Evolutionary conservation across 495 filamentous ascomycete genomes (phyloP), one percentile per base, ranked within the genome.

Genomic region (Amniculicola lignicola): DNA sequence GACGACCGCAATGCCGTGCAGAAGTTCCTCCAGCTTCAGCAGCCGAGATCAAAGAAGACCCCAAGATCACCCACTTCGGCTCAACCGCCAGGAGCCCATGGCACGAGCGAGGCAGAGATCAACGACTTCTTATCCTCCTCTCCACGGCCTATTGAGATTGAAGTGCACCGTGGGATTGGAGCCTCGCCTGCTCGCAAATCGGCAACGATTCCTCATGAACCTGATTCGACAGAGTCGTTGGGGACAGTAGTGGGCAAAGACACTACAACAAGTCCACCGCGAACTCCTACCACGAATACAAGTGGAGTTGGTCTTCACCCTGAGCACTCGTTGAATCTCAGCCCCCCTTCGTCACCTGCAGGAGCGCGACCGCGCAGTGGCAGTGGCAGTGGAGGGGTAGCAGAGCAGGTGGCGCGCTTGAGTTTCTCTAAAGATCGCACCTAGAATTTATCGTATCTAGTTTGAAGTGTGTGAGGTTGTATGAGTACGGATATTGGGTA

Each of bases 1-100:
- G 63, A 68, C 27, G 65, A 67, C 29, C 61, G 64, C 29, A 65
- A 49, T 21, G 49, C 67, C 12, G 57, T 72, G 21, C 55, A 61
- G 44, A 58, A 53, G 28, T 51, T 69, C 23, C 42, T 72, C 0
- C 59, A 55, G 28, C 51, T 48, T 15, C 42, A 55, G 28, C 42
- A 29, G 16, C 42, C 33, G 14, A 29, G 43, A 11, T 3, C 33
- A 24, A 54, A 38, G 39, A 51, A 19, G 22, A 45, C 39, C 21
- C 21, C 33, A 25, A 33, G 25, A 14, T 42, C 51, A 18, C 54
- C 58, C 14, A 39, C 18, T 14, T 25, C 18, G 36, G 46, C 35
- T 6, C 11, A 60, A 14, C 42, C 45, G 3, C 43, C 35, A 12
- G 53, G 50, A 6, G 33, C 22, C 11, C 21, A 19, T 15, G 59